Evolutionary conservation across 179 eudicot species (phyloP).

Genomic region (Spinacia oleracea): DNA sequence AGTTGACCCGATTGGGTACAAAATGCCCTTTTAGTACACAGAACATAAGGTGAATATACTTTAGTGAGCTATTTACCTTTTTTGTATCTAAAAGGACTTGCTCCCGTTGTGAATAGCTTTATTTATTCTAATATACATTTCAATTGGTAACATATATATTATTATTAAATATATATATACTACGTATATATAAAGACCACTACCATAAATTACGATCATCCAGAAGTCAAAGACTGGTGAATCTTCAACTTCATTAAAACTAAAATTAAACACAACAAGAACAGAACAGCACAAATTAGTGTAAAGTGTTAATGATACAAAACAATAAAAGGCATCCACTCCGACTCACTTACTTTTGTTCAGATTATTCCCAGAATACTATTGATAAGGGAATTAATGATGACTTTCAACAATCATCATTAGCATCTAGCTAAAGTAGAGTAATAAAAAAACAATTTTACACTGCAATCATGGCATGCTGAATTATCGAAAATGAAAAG

Average conservation of each 20-base stretch:
- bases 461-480: not conserved
- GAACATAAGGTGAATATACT: not conserved
- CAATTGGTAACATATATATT: too few relatives aligned
- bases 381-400: not conserved
- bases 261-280: too few relatives aligned
- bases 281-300: not conserved
- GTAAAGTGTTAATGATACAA: not conserved
- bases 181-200: too few relatives aligned
- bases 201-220: too few relatives aligned
- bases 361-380: too few relatives aligned
- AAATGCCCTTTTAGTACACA: not conserved
- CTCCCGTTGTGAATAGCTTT: too few relatives aligned
- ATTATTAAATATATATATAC: too few relatives aligned
- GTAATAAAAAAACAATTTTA: not conserved
- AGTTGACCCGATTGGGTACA: not conserved
- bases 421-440: not conserved
- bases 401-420: not conserved
- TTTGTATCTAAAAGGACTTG: too few relatives aligned
- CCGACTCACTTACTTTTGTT: not conserved
- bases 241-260: not conserved
- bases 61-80: not conserved
- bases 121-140: too few relatives aligned
- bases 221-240: not conserved
- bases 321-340: not conserved
- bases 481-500: not conserved